These are phyloP conservation scores for Leucosporidium scottii DNA, from an alignment of 768 basidiomycete genomes.

Conservation along the genomic window DNA sequence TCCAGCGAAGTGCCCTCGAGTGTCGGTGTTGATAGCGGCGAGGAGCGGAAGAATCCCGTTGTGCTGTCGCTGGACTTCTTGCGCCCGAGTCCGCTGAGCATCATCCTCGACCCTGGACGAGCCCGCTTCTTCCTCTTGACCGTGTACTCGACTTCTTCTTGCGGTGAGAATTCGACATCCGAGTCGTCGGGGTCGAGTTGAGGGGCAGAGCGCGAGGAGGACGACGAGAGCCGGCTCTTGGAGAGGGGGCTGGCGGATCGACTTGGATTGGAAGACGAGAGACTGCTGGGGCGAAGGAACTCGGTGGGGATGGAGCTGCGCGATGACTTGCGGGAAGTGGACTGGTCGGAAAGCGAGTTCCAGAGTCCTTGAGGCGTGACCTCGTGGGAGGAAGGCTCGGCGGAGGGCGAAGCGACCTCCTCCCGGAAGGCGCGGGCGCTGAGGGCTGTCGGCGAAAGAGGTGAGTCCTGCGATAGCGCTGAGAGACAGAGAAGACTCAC, in stretches of 20 bases:
- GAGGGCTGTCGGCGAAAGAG: slow-evolving; percentile 2
- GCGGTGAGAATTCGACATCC: background rate
- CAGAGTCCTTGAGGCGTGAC: slow-evolving; percentile 2
- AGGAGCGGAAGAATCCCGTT: background rate
- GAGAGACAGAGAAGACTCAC: too few species aligned
- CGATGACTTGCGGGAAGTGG: background rate
- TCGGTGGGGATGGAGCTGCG: slow-evolving; percentile 5
- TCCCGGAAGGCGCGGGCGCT: slow-evolving; percentile 14
- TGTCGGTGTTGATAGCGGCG: slow-evolving; percentile 2
- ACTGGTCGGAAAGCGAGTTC: background rate
- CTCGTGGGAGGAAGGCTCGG: background rate
- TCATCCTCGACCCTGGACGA: slow-evolving; percentile 5
- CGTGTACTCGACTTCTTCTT: background rate
- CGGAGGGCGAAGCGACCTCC: background rate
- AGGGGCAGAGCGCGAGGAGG: background rate
- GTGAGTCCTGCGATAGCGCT: too few species aligned
- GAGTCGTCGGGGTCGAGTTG: slow-evolving; percentile 17
- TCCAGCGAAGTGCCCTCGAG: background rate
- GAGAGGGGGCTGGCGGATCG: background rate
- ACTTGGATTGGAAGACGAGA: background rate
- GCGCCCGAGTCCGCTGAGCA: slow-evolving; percentile 4
- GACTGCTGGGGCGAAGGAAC: background rate
- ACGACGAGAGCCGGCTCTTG: background rate
- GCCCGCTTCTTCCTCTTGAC: slow-evolving; percentile 17
- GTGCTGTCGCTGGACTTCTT: slow-evolving; percentile 15